Evolutionary conservation across 2,329 filamentous ascomycete genomes (phyloP), one percentile per base, ranked within the genome.

Genomic region (Beauveria medogensis): DNA sequence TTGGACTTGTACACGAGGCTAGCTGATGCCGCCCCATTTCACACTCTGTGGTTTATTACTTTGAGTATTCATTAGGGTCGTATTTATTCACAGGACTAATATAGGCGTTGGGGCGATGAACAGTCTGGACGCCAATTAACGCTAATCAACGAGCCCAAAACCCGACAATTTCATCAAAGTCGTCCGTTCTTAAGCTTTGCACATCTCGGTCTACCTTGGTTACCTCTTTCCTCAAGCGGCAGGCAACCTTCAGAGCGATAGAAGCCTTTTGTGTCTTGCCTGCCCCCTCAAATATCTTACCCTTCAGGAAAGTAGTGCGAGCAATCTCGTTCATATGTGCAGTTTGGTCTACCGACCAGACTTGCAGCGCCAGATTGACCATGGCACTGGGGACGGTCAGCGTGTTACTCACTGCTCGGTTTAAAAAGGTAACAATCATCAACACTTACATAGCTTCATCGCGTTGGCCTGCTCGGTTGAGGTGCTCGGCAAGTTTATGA

Each of bases 151-250:
- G 60, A 2, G 52, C 22, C 60, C 63, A 59, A 55, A 64, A 62
- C 7, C 52, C 63, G 22, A 64, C 63, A 37, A 64, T 55, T 8
- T 61, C 20, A 47, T 64, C 60, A 64, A 64, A 62, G 28, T 64
- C 63, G 2, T n/a, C 53, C 41, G 20, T 51, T n/a, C 43, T 46
- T n/a, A 64, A 40, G 44, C 26, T 28, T 40, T 5, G 30, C 1
- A 34, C 51, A 28, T 59, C 51, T 14, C 60, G 28, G 16, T 62
- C 62, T 12, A 57, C 44, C n/a, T 46, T 51, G 8, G 60, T 64
- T 3, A 64, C 53, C 50, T 64, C 55, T 55, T 56, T 64, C 55
- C 60, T 53, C 37, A 62, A 34, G 10, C 60, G 48, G 26, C 43
- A 47, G 12, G 62, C 62, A 7, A 64, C 55, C 14, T 26, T 24